These are phyloP conservation scores for Aspergillus alliaceus DNA, from an alignment of 2,329 filamentous ascomycete species.

Conservation along the genomic window DNA sequence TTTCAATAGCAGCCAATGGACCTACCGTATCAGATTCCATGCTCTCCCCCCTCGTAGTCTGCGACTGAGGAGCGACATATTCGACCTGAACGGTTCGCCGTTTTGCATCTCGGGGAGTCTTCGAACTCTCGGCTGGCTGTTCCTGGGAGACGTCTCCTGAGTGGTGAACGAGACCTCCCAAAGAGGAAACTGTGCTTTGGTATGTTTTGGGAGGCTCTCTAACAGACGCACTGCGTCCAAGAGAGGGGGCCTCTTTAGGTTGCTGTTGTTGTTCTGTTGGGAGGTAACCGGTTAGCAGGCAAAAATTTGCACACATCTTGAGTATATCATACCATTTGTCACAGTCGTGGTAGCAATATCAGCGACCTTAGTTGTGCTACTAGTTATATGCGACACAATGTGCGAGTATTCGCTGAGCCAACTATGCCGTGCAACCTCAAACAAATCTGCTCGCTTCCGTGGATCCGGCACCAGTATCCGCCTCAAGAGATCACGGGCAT, in stretches of 20 bases:
- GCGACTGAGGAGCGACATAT: conserved; percentile 88
- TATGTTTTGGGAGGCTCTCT: conserved; percentile 75
- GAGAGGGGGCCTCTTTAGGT: conserved; percentile 57
- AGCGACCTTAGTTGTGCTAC: conserved; percentile 81
- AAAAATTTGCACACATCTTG: not conserved
- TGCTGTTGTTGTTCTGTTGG: conserved; percentile 49
- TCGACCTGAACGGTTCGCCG: conserved; percentile 94
- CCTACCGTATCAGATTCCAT: conserved; percentile 11
- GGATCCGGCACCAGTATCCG: conserved; percentile 95
- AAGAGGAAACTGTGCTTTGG: conserved; percentile 47
- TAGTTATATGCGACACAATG: conserved; percentile 94
- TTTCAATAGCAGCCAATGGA: conserved; percentile 18
- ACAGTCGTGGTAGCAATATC: conserved; percentile 83
- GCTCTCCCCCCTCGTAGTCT: conserved; percentile 71
- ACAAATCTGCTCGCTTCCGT: conserved; percentile 89
- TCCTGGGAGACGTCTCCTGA: conserved; percentile 72
- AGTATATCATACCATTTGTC: conserved; percentile 50
- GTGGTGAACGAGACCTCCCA: conserved; percentile 67
- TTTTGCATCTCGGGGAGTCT: conserved; percentile 76
- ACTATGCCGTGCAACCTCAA: conserved; percentile 95
- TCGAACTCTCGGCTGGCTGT: conserved; percentile 62
- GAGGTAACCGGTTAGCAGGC: conserved; percentile 4
- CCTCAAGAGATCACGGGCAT: conserved; percentile 87
- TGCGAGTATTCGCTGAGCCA: conserved; percentile 98
- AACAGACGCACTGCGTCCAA: conserved; percentile 88